A percentile compares a stretch with the other conserved stretches of the same genome.
Evolutionary conservation across 148 eudicot species (phyloP).

Genomic region (Mesembryanthemum crystallinum): DNA sequence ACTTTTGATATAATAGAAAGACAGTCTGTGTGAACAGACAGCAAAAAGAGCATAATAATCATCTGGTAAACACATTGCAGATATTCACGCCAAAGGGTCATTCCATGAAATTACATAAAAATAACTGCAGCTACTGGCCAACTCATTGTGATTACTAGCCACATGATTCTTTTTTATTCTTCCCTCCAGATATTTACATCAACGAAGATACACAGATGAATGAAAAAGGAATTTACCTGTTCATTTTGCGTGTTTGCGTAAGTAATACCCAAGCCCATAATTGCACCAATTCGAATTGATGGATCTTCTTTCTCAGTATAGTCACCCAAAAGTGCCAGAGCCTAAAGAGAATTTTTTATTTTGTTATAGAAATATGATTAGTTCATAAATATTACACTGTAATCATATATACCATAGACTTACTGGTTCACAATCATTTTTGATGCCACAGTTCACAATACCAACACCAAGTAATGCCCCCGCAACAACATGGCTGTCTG

Average conservation of each 20-base stretch:
- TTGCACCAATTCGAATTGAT: constrained; percentile 83
- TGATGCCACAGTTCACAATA: constrained; percentile 74
- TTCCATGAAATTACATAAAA: not conserved
- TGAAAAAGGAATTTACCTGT: constrained; percentile 42
- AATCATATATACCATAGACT: constrained; percentile 26
- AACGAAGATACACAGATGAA: not conserved
- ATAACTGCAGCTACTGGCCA: not conserved
- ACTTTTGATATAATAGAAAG: not conserved
- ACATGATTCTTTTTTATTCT: not conserved
- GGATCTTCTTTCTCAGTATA: constrained; percentile 75
- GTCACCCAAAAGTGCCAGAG: constrained; percentile 82
- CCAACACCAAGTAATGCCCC: constrained; percentile 97
- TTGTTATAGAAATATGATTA: not conserved
- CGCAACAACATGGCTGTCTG: constrained; percentile 73
- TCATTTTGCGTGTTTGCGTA: constrained; percentile 91
- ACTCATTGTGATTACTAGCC: not conserved
- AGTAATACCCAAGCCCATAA: constrained; percentile 93
- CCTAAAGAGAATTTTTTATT: constrained; percentile 37
- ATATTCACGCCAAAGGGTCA: not conserved
- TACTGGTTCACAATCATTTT: constrained; percentile 91
- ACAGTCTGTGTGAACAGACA: not conserved
- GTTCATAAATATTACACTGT: not conserved
- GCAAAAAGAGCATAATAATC: not conserved
- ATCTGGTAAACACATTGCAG: not conserved
- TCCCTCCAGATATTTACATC: not conserved